Evolutionary conservation across 23 red algal species (phyloP).

Genomic region (Cyanidiococcus yangmingshanensis): DNA sequence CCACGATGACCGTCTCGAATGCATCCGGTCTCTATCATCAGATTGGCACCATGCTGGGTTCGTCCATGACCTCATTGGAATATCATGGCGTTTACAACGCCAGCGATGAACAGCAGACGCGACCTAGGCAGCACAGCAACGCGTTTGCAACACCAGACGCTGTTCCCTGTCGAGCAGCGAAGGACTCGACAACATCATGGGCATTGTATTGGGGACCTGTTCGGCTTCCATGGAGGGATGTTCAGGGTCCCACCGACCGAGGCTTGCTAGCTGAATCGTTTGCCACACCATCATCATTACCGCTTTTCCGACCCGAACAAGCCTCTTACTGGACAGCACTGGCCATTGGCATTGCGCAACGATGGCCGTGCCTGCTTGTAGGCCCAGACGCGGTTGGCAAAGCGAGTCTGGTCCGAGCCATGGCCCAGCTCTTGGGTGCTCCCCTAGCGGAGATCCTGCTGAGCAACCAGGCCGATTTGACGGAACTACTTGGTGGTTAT

Average conservation of each 20-base stretch:
- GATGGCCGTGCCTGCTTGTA: constrained; percentile 5
- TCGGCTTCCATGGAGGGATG: neutral
- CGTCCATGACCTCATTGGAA: too few relatives aligned
- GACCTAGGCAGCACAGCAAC: too few relatives aligned
- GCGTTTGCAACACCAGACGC: too few relatives aligned
- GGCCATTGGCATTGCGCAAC: neutral
- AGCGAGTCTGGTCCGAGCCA: neutral
- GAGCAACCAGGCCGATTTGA: neutral
- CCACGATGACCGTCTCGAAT: too few relatives aligned
- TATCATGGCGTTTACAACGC: too few relatives aligned
- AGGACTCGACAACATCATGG: too few relatives aligned
- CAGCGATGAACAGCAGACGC: too few relatives aligned
- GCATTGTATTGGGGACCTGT: neutral
- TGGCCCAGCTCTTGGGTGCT: neutral
- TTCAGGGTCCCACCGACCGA: neutral
- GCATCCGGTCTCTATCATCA: too few relatives aligned
- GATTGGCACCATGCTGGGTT: too few relatives aligned
- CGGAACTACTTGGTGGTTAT: constrained; percentile 30
- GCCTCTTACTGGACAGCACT: neutral
- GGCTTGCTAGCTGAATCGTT: neutral
- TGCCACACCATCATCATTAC: neutral
- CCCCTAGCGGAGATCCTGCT: constrained; percentile 9
- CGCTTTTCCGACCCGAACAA: neutral
- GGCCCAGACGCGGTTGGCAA: neutral
- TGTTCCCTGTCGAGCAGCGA: too few relatives aligned